Percentiles rank a stretch among this genome's conserved stretches.
Evolutionary conservation across 2,329 filamentous ascomycete species (phyloP).

Genomic region (Clonostachys chloroleuca): DNA sequence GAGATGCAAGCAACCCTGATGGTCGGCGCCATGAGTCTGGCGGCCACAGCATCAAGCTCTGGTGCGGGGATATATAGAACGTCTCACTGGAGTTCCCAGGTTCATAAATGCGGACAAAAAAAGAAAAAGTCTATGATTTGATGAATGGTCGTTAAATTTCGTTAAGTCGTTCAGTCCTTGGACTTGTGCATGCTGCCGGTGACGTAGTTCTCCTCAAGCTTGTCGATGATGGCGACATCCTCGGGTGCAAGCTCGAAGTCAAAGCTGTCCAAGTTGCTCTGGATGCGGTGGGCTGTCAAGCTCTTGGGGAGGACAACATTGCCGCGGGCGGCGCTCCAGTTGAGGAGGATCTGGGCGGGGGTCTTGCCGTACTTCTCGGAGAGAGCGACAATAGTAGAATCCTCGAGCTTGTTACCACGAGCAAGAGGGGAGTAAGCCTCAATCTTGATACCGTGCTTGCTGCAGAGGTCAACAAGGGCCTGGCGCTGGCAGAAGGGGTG

Average conservation of each 20-base stretch:
- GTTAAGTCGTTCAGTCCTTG: conserved; percentile 17
- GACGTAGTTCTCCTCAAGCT: conserved; percentile 67
- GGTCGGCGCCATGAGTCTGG: too few species aligned
- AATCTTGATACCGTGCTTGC: conserved; percentile 49
- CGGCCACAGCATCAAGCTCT: too few species aligned
- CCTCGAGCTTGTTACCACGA: conserved; percentile 38
- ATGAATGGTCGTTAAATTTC: too few species aligned
- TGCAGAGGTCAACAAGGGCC: conserved; percentile 51
- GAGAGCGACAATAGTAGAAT: conserved; percentile 56
- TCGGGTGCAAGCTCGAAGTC: conserved; percentile 54
- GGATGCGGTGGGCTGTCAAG: conserved; percentile 56
- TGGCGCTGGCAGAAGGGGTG: conserved; percentile 70
- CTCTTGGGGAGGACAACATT: conserved; percentile 76
- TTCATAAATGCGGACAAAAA: too few species aligned
- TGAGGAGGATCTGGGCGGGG: conserved; percentile 69
- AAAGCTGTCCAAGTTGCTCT: conserved; percentile 61
- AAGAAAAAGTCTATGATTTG: too few species aligned
- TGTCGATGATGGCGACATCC: conserved; percentile 61
- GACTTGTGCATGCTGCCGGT: conserved; percentile 48
- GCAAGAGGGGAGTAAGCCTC: conserved; percentile 51
- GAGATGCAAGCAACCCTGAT: too few species aligned
- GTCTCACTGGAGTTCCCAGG: too few species aligned
- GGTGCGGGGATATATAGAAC: too few species aligned
- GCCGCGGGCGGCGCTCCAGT: conserved; percentile 74
- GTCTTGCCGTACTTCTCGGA: conserved; percentile 67